These are phyloP conservation scores for Penicillium coprophilum DNA, from an alignment of 495 filamentous ascomycete species.

Conservation along the genomic window DNA sequence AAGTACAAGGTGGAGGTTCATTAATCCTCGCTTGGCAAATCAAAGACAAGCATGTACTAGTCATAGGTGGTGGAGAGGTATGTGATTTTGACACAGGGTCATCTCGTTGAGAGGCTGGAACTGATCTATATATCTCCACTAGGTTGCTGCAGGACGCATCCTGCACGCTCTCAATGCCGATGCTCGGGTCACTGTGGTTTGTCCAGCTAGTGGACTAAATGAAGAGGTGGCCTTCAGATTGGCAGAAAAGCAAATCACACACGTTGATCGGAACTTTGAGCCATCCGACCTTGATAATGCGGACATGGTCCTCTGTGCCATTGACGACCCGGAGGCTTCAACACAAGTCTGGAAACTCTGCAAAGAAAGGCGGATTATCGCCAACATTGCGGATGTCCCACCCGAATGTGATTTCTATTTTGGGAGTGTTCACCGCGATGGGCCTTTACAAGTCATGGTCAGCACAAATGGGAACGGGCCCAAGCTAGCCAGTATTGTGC, in stretches of 20 bases:
- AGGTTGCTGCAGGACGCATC: constrained; percentile 96
- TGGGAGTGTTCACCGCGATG: constrained; percentile 90
- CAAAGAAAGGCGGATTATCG: constrained; percentile 77
- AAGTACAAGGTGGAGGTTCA: constrained; percentile 84
- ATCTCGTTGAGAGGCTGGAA: constrained; percentile 5
- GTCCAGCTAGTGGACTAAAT: constrained; percentile 76
- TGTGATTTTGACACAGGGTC: constrained; percentile 10
- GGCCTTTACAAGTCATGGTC: constrained; percentile 96
- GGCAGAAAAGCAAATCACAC: constrained; percentile 65
- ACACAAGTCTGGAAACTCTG: constrained; percentile 88
- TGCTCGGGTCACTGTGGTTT: constrained; percentile 81
- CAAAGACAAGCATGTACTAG: constrained; percentile 75
- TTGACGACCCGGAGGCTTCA: constrained; percentile 88
- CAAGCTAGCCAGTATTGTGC: constrained; percentile 81
- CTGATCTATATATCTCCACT: constrained; percentile 16
- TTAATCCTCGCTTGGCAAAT: constrained; percentile 94
- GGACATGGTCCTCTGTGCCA: constrained; percentile 86
- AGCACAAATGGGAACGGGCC: constrained; percentile 97
- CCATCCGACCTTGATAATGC: constrained; percentile 74
- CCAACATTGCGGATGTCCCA: constrained; percentile 96
- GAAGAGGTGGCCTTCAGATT: constrained; percentile 84
- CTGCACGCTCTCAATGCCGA: constrained; percentile 91
- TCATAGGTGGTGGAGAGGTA: constrained; percentile 93
- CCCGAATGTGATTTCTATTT: constrained; percentile 99
- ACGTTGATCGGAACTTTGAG: constrained; percentile 79